Base-by-base conservation (phyloP, 495 filamentous ascomycete genomes). In the Penicillium coprophilum region DNA sequence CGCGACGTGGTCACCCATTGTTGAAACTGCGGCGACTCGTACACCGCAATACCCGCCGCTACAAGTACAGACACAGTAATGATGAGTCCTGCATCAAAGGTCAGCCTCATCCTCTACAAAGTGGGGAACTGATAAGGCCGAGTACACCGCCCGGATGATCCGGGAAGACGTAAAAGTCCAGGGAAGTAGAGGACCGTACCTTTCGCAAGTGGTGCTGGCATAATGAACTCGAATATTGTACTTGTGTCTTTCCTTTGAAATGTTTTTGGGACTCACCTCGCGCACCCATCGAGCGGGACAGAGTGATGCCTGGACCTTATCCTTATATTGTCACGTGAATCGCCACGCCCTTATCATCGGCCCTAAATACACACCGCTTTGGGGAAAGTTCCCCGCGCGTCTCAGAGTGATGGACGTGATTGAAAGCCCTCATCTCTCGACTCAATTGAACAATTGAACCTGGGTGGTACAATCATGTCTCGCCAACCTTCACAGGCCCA, bases 31-130 rank as follows among this genome's bases (percentile, higher is more conserved):
- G 89, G 90, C 20, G 84, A 89, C 67, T 94, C 89, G 71, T 96
- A 96, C 53, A 93, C 79, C 36, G 90, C 91, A 51, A 94, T 85
- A 7, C 90, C 89, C 40, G 90, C 89, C 55, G 89, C 90, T 27
- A 91, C 85, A 32, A 90, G 80, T 21, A 92, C 83, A 39, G 87
- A 83, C 13, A 90, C 80, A 57, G 84, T 87, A 62, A 94, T 83
- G 15, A 94, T 87, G 67, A 90, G 82, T 63, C 86, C 91, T 93
- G 77, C 36, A 54, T 23, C 41, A 48, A 38, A 56, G 15, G 46
- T 62, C 34, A 66, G 58, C 43, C 44, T 50, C 57, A 31, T 17
- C 17, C 27, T 27, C 19, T n/a, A 38, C 30, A 21, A 24, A 44
- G 52, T 38, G 64, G 58, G 64, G 52, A 59, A 69, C 67, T 72